Evolutionary conservation across 306 rosid species (phyloP), one percentile per base, ranked within the genome.

Genomic region (Trifolium subterraneum): DNA sequence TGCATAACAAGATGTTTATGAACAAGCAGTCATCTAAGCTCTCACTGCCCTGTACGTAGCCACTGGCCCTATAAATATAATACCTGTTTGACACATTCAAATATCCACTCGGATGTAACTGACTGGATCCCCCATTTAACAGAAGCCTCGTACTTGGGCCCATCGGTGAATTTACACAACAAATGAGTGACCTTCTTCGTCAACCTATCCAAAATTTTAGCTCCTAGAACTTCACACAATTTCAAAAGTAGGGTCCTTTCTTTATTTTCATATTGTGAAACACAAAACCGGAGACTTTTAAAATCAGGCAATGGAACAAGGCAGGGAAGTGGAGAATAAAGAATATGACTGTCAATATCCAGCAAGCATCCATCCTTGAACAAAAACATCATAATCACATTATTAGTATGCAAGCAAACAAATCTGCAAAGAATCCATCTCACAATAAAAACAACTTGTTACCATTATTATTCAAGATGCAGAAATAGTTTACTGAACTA

Each of bases 31-130:
- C n/a, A 67, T 73, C 13, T 8, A 69, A 80, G 63, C 48, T 68
- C 71, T 56, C 38, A 64, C 41, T 50, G 7, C 23, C 70, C 56
- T 47, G 61, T 65, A 31, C 29, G 62, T 7, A 76, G 44, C 68
- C 58, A 54, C 2, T n/a, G n/a, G n/a, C n/a, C 1, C 64, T 70
- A 71, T 77, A 66, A 59, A 76, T 31, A 64, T n/a, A 80, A 68
- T 91, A 94, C 98, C 98, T 94, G 91, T 76, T 87, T 91, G 81
- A 94, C 90, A 82, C 97, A 94, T 76, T 89, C 98, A 80, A 84
- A 90, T 72, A 94, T 84, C 98, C 97, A 94, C 59, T 91, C 93
- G n/a, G 89, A 79, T 44, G 91, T 89, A 83, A 87, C 72, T 61
- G 87, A 67, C 18, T 36, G 82, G 81, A 88, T 83, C 65, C 93